phyloP scores from a whole-genome alignment of 208 protist genomes.

The Wallacemonas sp. region DNA sequence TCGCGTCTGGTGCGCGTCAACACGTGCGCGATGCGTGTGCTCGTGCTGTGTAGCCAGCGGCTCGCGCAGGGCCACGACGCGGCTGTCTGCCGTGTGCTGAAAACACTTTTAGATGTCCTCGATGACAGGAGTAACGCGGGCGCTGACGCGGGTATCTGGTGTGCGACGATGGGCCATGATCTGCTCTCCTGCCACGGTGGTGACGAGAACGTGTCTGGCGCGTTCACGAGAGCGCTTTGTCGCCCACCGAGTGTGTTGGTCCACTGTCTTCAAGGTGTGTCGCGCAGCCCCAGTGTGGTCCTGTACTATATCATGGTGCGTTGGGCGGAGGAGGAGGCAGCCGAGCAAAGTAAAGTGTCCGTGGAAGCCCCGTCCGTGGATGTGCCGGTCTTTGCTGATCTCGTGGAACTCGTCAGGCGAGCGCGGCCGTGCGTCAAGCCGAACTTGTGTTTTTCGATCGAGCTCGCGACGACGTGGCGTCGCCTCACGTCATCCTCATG shows the following conservation, averaged over 20 bases:
- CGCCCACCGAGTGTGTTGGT: slow-evolving; percentile 38
- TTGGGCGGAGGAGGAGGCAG: slow-evolving; percentile 4
- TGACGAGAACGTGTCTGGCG: no score
- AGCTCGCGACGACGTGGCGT: slow-evolving; percentile 60
- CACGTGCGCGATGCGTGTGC: background rate
- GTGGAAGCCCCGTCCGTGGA: background rate
- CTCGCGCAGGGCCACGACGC: background rate
- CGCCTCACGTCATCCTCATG: background rate
- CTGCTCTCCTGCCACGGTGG: no score
- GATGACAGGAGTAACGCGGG: no score
- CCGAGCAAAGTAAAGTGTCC: no score
- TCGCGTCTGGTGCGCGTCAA: background rate
- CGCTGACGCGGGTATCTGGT: no score
- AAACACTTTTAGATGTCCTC: no score
- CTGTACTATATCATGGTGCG: slow-evolving; percentile 56
- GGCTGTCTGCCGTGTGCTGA: no score
- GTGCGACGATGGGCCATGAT: no score
- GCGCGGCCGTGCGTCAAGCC: slow-evolving; percentile 55
- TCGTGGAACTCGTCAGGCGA: slow-evolving; percentile 41
- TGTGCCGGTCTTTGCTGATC: background rate
- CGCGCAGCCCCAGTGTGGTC: slow-evolving; percentile 74
- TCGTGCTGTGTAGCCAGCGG: background rate
- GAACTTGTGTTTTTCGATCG: slow-evolving; percentile 69
- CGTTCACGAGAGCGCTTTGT: no score
- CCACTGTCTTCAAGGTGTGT: slow-evolving; percentile 79